Conservation (phyloP, 2,329 filamentous ascomycete species). For the Zasmidium cellare region DNA sequence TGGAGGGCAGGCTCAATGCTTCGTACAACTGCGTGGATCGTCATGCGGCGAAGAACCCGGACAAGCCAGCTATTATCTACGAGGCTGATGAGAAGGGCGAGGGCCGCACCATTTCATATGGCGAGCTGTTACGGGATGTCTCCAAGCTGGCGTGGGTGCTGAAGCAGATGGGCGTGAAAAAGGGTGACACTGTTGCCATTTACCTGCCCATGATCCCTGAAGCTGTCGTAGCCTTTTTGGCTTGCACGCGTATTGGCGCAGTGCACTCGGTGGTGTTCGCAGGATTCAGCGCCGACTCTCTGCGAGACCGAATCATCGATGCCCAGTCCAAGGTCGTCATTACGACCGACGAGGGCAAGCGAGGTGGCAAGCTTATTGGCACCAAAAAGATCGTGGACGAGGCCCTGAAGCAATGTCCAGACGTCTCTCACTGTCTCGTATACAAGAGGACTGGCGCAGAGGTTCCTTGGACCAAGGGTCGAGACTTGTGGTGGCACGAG, state of each 20-base stretch:
- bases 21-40: conserved; percentile 97
- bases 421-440: conserved; percentile 81
- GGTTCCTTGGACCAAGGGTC: conserved; percentile 82
- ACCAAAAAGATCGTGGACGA: conserved; percentile 99
- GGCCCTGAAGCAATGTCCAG: conserved; percentile 91
- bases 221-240: conserved; percentile 85
- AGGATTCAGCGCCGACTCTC: conserved; percentile 93
- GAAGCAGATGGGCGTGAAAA: conserved; percentile 93
- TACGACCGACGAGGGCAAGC: conserved; percentile 95
- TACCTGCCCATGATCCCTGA: conserved; percentile 99
- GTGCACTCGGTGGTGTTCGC: conserved; percentile 98
- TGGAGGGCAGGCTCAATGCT: conserved; percentile 90
- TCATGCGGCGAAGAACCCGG: conserved; percentile 90
- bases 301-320: conserved; percentile 92
- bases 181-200: conserved; percentile 94
- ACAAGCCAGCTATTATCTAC: conserved; percentile 96
- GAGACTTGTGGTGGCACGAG: conserved; percentile 98
- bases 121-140: conserved; percentile 89
- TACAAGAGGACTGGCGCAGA: conserved; percentile 94
- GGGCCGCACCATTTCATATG: conserved; percentile 87
- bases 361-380: conserved; percentile 93
- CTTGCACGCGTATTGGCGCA: conserved; percentile 87
- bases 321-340: conserved; percentile 91
- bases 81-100: conserved; percentile 89
- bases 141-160: conserved; percentile 83